Evolutionary conservation across 2,329 filamentous ascomycete species (phyloP).

Genomic region (Penicillium thymicola): DNA sequence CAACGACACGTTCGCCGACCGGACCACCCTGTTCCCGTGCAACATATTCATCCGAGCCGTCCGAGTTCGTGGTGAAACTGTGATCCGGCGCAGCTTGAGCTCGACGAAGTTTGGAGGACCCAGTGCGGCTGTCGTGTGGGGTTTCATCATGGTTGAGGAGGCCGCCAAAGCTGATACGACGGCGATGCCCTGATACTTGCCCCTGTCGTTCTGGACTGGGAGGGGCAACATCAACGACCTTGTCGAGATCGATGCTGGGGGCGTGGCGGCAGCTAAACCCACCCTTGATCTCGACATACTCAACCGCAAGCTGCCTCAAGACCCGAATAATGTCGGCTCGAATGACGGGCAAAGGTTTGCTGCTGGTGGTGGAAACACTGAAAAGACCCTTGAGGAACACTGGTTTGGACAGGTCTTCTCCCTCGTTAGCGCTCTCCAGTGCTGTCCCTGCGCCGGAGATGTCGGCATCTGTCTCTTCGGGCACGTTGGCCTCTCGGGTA

Average conservation of each 20-base stretch:
- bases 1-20: constrained; percentile 61
- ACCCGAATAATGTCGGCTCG: constrained; percentile 87
- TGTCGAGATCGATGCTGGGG: constrained; percentile 84
- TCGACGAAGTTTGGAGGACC: constrained; percentile 44
- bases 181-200: constrained; percentile 55
- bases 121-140: constrained; percentile 56
- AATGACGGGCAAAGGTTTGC: constrained; percentile 81
- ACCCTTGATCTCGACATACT: constrained; percentile 86
- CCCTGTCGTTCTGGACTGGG: constrained; percentile 55
- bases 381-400: constrained; percentile 96
- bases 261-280: constrained; percentile 86
- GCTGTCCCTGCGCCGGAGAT: constrained; percentile 56
- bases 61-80: constrained; percentile 80
- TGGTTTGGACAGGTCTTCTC: constrained; percentile 77
- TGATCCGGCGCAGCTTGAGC: constrained; percentile 55
- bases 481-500: constrained; percentile 70
- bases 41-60: constrained; percentile 75
- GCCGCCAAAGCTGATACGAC: constrained; percentile 81
- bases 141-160: constrained; percentile 65
- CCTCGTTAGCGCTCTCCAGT: constrained; percentile 50
- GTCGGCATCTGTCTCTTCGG: constrained; percentile 87
- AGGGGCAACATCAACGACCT: constrained; percentile 60
- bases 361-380: constrained; percentile 94
- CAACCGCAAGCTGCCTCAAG: constrained; percentile 80
- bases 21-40: constrained; percentile 40